phyloP scores from a whole-genome alignment of 225 moss, liverwort and hornwort genomes.

The Marchantia polymorpha region DNA sequence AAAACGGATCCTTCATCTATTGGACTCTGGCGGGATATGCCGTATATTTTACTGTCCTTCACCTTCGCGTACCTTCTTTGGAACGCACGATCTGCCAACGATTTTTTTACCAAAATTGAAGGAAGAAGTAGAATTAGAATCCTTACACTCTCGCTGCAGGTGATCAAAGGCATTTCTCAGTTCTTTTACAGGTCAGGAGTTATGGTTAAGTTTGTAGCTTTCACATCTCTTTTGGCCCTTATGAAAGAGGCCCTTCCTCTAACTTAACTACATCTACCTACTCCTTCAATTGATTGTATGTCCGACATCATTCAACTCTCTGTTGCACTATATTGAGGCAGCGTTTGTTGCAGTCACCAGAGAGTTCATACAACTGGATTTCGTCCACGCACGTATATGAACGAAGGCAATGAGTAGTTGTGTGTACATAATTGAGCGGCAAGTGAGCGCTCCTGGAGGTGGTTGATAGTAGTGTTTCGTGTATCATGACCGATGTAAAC shows the following conservation, averaged over 20 bases:
- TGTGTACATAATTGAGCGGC: too few species aligned
- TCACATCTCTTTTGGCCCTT: constrained; percentile 20
- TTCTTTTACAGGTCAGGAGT: constrained; percentile 57
- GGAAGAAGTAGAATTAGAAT: constrained; percentile 72
- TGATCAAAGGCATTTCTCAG: constrained; percentile 55
- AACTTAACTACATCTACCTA: too few species aligned
- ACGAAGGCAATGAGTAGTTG: too few species aligned
- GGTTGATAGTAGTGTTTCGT: too few species aligned
- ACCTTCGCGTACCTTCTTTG: constrained; percentile 55
- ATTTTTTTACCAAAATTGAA: constrained; percentile 72
- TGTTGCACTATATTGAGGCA: too few species aligned
- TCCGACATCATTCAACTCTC: too few species aligned
- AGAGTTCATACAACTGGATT: too few species aligned
- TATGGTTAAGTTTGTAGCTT: constrained; percentile 24
- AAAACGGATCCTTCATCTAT: constrained; percentile 7
- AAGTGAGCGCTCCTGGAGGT: too few species aligned
- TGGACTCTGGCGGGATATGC: constrained; percentile 52
- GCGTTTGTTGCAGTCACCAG: too few species aligned
- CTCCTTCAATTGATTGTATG: neutral
- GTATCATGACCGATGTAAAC: too few species aligned
- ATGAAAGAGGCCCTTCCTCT: neutral
- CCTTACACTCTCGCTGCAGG: constrained; percentile 68
- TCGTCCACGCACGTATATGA: too few species aligned
- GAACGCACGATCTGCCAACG: constrained; percentile 52
- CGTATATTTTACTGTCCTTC: constrained; percentile 48